Base-by-base conservation (phyloP, 2,329 filamentous ascomycete genomes). In the Ploettnerulaceae sp. region DNA sequence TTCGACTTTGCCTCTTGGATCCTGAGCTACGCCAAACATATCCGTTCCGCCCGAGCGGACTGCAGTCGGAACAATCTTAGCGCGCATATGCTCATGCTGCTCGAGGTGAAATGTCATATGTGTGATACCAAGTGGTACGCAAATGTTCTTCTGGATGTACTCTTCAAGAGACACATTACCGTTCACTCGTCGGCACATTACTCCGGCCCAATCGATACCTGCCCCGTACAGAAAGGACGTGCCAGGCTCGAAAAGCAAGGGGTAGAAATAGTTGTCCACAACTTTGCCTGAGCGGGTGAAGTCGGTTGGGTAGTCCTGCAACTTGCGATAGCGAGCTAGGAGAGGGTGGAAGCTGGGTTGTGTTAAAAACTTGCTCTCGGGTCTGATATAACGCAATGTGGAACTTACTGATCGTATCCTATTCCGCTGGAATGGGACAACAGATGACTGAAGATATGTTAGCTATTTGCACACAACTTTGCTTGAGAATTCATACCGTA, bases 231-330 rank as follows among this genome's bases (percentile, higher is more conserved):
- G 71, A 76, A 78, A 86, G 3, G 67, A 67, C 18, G 74, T 71
- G 0, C 81, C 81, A 0, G 82, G 82, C 53, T 84, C 80, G 53
- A 81, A 81, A 1, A 84, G 60, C 11, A 86, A 64, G 0, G 81
- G 81, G 5, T 38, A 47, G 9, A 32, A 43, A 17, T 34, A 46
- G 7, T 36, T 34, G 18, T 52, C 45, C 2, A 42, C 48, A 4
- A 52, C 6, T 6, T 45, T 12, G 3, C 4, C 7, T 12, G 17
- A 17, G 5, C 36, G 36, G 11, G 28, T 33, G 0, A 50, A 4
- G 5, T 25, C 6, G 15, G 44, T 26, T 5, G 22, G 24, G 14
- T 28, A 9, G 7, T 29, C 36, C 26, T 53, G 41, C n/a, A 28
- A 40, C 25, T 21, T 25, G 37, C 44, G 53, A 28, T 53, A 58